Evolutionary conservation across 768 basidiomycete species (phyloP), one percentile per base, ranked within the genome.

Genomic region (Lactifluus volemus): DNA sequence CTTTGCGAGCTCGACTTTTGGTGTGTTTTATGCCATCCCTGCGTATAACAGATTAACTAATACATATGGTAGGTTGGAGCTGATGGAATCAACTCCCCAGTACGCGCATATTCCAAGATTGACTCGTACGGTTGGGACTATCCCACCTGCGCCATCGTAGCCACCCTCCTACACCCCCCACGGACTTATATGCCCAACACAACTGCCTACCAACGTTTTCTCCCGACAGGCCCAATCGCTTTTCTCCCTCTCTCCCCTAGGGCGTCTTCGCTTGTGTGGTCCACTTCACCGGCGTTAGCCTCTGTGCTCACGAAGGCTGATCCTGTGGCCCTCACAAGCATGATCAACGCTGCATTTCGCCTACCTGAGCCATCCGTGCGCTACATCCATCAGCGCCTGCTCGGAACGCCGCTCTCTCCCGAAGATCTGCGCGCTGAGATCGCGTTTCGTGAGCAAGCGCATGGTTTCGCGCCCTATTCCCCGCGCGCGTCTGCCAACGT

Each of bases 31-130:
- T 48, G 9, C 41, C 9, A 17, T 47, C 63, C 49, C 54, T 12
- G 25, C 52, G 21, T 32, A 32, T 58, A 39, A 34, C 30, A n/a
- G 53, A 32, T 38, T 59, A 25, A 53, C 38, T 52, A 49, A 17
- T 25, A 57, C 48, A 19, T 25, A n/a, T 55, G 53, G 41, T 66
- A 92, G 90, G 84, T 98, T 38, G 96, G 97, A 17, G 96, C 97
- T 5, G 97, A 98, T 68, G 97, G 97, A 4, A 86, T 85, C 71
- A 95, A 93, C 68, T 98, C 95, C 0, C 94, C 95, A 11, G 97
- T 98, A 25, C 84, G 94, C 49, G 71, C 85, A 29, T 98, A 86
- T 69, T 88, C 94, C 0, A 78, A 84, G 29, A 97, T 98, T 64
- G 76, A 86, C 25, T 87, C 92, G 0, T 95, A 85, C 68, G 96